Evolutionary conservation across 2,329 filamentous ascomycete genomes (phyloP), one percentile per base, ranked within the genome.

Genomic region (Neonectria coccinea): DNA sequence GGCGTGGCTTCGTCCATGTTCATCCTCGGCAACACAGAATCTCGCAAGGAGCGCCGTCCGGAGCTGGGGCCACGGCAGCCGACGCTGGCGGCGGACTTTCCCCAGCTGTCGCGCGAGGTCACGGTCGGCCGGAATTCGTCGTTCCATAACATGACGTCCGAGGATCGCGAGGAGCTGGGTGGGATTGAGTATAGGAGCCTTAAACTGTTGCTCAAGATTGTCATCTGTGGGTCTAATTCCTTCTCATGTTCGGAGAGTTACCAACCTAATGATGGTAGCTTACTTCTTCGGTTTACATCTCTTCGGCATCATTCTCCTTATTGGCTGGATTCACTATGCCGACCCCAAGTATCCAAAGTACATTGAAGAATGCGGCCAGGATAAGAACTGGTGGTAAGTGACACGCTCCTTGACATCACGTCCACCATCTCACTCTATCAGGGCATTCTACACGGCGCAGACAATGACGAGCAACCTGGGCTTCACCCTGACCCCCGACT

Each of bases 401-500:
- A n/a, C 25, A 5, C 12, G 7, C 4, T 25, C 4, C 5, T 29
- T 7, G 5, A 8, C 18, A 14, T 18, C 5, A 16, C 29, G 2
- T 11, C 9, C 33, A 7, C 22, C 4, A 25, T 44, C 69, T 72
- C 42, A 71, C 48, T 6, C 8, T 14, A 8, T 3, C 12, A 83
- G 82, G 83, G 82, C 79, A 2, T 78, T 85, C 31, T 86, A 82
- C 70, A 82, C 83, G 0, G 77, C 83, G 0, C 82, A 85, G 63
- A 86, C 84, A 0, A 85, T 85, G 77, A 75, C 82, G 14, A 77
- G 82, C 57, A 88, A 88, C 64, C 78, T 87, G 5, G 86, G 86
- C 22, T 82, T 86, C 59, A 85, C 85, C 0, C 77, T 88, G 9
- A 85, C 86, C 0, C 84, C 86, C 0, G 83, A 86, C 57, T 86